A percentile compares a stretch with the other conserved stretches of the same genome.
Conservation (phyloP, 805 yeast genomes). For the Komagataella ulmi region DNA sequence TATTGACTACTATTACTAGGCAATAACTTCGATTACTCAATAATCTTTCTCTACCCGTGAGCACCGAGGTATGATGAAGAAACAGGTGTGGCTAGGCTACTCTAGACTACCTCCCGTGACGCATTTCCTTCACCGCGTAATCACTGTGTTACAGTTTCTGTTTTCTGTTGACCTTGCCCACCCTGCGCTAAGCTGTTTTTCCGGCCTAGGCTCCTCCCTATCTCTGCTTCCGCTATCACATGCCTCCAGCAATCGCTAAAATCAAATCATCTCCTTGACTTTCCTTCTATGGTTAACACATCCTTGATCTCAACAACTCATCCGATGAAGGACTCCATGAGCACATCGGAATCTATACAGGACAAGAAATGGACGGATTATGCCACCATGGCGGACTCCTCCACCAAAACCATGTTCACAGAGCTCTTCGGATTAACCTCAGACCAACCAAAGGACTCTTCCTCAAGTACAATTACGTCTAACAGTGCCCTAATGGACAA, state of each 20-base stretch:
- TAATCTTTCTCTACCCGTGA: no score
- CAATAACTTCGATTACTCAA: no score
- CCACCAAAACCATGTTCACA: neutral
- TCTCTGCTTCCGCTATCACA: neutral
- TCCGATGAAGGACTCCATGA: neutral
- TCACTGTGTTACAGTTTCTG: neutral
- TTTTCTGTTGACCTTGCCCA: neutral
- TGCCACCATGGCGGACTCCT: neutral
- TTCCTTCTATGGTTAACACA: neutral
- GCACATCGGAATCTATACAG: neutral
- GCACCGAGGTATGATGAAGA: no score
- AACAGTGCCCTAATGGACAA: slow-evolving; percentile 38
- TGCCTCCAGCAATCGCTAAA: neutral
- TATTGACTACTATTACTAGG: no score
- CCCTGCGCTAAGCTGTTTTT: neutral
- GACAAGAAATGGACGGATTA: neutral
- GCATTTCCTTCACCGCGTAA: neutral
- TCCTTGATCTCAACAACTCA: neutral
- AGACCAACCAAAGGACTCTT: neutral
- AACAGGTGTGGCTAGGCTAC: neutral
- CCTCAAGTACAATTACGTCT: neutral
- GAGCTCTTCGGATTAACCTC: neutral
- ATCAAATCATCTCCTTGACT: neutral
- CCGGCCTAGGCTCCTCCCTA: neutral
- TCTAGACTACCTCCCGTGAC: neutral